Conservation (phyloP, 805 yeast genomes). For the Candida ascalaphidarum region DNA sequence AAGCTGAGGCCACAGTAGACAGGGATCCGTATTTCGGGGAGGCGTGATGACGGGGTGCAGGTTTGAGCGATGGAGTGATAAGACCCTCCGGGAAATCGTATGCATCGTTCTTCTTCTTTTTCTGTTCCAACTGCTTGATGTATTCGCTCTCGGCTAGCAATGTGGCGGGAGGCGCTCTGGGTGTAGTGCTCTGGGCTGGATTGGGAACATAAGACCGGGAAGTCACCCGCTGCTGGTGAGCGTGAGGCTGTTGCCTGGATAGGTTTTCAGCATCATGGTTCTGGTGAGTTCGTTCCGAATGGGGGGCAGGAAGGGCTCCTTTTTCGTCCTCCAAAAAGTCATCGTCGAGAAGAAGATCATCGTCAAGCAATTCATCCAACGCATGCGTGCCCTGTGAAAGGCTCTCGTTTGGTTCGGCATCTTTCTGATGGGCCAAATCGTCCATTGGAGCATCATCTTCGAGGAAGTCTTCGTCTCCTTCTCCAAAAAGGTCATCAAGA, state of each 20-base stretch:
- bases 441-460: constrained; percentile 1
- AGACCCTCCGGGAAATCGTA: constrained; percentile 64
- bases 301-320: not conserved
- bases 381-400: constrained; percentile 4
- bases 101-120: constrained; percentile 62
- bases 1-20: not conserved
- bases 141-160: not conserved
- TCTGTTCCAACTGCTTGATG: constrained; percentile 26
- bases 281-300: constrained; percentile 6
- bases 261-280: too few species aligned
- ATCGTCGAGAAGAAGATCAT: constrained; percentile 22
- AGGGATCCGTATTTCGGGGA: not conserved
- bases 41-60: constrained; percentile 37
- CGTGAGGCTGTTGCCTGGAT: too few species aligned
- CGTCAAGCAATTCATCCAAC: constrained; percentile 18
- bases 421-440: constrained; percentile 1
- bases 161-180: not conserved
- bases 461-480: not conserved
- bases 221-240: too few species aligned
- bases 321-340: constrained; percentile 29
- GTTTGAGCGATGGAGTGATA: constrained; percentile 30
- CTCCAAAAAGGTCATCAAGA: too few species aligned
- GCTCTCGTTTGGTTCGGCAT: constrained; percentile 3
- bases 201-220: not conserved
- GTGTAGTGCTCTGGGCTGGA: not conserved